Percentiles rank a stretch among this genome's conserved stretches.
Conservation (phyloP, 345 rosid species). For the Gossypium rotundifolium region DNA sequence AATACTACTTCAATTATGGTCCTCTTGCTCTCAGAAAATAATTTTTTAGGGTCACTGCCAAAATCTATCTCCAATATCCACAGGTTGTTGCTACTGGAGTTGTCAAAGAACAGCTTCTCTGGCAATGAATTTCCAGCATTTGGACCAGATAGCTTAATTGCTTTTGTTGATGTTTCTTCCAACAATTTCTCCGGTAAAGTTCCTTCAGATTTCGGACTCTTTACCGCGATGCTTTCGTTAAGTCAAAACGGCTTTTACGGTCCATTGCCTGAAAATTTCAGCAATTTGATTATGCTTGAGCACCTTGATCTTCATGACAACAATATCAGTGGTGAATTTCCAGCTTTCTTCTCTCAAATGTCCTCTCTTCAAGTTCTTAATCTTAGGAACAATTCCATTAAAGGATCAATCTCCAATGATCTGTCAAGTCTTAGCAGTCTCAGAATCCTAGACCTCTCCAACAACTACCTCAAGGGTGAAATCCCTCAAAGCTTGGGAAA, state of each 20-base stretch:
- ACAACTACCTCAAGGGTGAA: constrained; percentile 22
- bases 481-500: constrained; percentile 31
- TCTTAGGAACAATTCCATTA: constrained; percentile 28
- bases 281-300: constrained; percentile 6
- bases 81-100: constrained; percentile 17
- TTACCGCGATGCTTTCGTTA: constrained; percentile 7
- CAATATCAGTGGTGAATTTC: constrained; percentile 26
- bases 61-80: constrained; percentile 21
- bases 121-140: constrained; percentile 29
- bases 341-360: constrained; percentile 15
- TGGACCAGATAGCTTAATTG: neutral
- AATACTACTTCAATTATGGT: neutral
- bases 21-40: constrained; percentile 25
- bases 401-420: constrained; percentile 24
- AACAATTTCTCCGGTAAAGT: constrained; percentile 29
- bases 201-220: constrained; percentile 11
- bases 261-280: constrained; percentile 19
- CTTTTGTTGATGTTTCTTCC: neutral
- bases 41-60: constrained; percentile 29
- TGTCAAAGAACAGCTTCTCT: constrained; percentile 26
- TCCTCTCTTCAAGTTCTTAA: constrained; percentile 29
- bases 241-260: constrained; percentile 23
- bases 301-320: constrained; percentile 41
- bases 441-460: constrained; percentile 30
- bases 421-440: constrained; percentile 29